Base-by-base conservation (phyloP, 495 filamentous ascomycete species). In the Articulospora tetracladia region DNA sequence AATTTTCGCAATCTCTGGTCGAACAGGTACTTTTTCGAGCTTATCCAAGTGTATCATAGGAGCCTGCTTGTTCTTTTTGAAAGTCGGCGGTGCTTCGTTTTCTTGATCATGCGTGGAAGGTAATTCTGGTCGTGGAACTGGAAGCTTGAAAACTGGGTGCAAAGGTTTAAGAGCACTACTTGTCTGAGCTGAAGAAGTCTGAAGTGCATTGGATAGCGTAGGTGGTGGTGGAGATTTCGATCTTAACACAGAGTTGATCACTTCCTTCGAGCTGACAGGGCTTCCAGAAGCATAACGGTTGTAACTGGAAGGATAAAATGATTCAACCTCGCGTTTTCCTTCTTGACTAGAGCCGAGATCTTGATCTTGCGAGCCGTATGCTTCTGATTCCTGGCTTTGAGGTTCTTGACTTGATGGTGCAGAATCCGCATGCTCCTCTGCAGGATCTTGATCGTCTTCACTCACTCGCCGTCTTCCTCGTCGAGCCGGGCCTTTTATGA, bases 21-120 rank as follows among this genome's bases (percentile, higher is more conserved):
- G 72, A 1, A 81, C 71, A 0, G 79, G 72, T 32, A 77, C 70
- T 55, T 87, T 89, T 24, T 82, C 77, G 0, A 83, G 73, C 41
- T 86, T 84, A 49, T 87, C 85, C 13, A 87, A 72, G 15, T 82
- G 60, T 39, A 79, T 75, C 44, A 83, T 74, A 8, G 79, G 76
- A 30, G 76, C 77, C n/a, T 81, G 76, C 63, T 87, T 89, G 53
- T 81, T 79, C 23, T 86, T 80, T 66, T 84, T 90, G 77, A 91
- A 91, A 0, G 87, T 87, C 22, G 87, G 83, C 10, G 87, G 90
- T 10, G 83, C 83, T 54, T 92, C 87, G 69, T 94, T 95, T 69
- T 95, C 91, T 68, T 95, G 88, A 69, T 93, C 88, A 49, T 83
- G 76, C 26, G 72, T 66, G 1, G 84, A 83, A 10, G 87, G 84